A percentile compares a stretch with the other conserved stretches of the same genome.
Conservation (phyloP, 495 filamentous ascomycete species). For the Halenospora varia region DNA sequence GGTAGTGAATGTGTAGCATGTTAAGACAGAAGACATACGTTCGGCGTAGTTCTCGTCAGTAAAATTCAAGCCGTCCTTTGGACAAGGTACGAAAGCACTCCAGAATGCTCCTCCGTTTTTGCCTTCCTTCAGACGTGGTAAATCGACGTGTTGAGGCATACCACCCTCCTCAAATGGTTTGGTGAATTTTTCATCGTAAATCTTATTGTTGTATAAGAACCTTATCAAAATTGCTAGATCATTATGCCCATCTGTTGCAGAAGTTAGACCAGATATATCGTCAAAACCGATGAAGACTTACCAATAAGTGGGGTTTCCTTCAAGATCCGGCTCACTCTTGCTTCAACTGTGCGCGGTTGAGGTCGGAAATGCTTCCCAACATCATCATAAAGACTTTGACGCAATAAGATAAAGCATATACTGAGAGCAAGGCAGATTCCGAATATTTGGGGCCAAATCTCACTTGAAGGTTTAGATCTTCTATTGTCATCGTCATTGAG, state of each 20-base stretch:
- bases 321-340: constrained; percentile 67
- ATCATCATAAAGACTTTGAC: constrained; percentile 14
- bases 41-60: constrained; percentile 63
- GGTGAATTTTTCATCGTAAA: constrained; percentile 71
- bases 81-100: constrained; percentile 82
- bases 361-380: constrained; percentile 10
- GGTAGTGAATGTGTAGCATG: too few relatives aligned
- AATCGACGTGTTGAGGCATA: constrained; percentile 70
- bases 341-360: constrained; percentile 43
- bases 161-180: constrained; percentile 62
- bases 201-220: constrained; percentile 65
- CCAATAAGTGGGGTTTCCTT: constrained; percentile 75
- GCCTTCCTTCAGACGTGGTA: constrained; percentile 58
- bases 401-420: constrained; percentile 14
- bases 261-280: too few relatives aligned
- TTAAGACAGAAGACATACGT: constrained; percentile 31
- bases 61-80: constrained; percentile 64
- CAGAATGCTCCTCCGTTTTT: constrained; percentile 79
- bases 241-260: constrained; percentile 97
- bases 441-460: neutral
- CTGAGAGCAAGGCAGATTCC: neutral
- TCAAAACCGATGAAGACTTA: constrained; percentile 32
- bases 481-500: neutral
- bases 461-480: neutral
- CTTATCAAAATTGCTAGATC: constrained; percentile 78